Evolutionary conservation across 2,329 filamentous ascomycete genomes (phyloP).

Genomic region (Colletotrichum sp.): DNA sequence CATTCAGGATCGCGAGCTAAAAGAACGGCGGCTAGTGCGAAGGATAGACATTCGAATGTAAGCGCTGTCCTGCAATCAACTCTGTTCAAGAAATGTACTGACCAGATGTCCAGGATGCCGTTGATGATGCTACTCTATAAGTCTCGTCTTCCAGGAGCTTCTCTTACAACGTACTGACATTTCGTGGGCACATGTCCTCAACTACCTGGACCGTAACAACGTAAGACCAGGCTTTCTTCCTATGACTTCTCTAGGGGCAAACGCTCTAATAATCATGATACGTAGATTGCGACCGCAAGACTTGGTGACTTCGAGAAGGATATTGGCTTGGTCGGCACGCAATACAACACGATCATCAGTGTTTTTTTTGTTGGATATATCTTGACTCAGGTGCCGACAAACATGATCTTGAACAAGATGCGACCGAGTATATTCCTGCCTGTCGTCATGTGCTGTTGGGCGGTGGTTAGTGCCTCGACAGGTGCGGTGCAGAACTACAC

Average conservation of each 20-base stretch:
- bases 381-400: neutral
- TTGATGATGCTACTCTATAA: conserved; percentile 1
- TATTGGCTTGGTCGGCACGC: neutral
- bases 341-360: conserved; percentile 1
- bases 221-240: neutral
- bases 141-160: neutral
- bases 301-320: conserved; percentile 1
- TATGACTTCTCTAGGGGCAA: neutral
- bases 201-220: neutral
- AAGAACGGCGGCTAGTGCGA: neutral
- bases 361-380: conserved; percentile 11
- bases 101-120: neutral
- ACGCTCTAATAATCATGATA: neutral
- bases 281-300: neutral
- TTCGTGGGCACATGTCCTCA: neutral
- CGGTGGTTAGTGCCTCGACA: neutral
- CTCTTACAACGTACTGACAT: neutral
- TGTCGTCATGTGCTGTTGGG: conserved; percentile 3
- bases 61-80: neutral
- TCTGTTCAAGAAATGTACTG: no score
- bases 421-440: neutral
- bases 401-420: conserved; percentile 14
- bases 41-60: neutral
- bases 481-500: neutral
- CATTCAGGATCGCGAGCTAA: neutral